These are phyloP conservation scores for Metschnikowia gruessii DNA, from an alignment of 805 yeast species.

Conservation along the genomic window DNA sequence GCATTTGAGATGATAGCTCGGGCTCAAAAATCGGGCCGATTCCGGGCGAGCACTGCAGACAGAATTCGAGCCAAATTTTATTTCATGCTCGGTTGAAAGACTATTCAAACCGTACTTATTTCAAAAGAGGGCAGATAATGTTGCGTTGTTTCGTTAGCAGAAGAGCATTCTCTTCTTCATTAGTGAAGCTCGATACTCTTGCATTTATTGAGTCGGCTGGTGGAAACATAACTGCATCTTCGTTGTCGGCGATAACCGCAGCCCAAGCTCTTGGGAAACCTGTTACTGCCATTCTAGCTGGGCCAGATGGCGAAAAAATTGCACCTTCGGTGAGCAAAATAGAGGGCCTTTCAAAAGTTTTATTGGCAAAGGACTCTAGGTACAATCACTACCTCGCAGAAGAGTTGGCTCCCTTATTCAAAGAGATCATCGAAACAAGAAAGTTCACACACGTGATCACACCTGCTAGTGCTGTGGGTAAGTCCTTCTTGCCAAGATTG, in stretches of 20 bases:
- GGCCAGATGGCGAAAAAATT: conserved; percentile 52
- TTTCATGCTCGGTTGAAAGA: neutral
- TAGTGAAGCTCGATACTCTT: conserved; percentile 47
- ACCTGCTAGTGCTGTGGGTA: conserved; percentile 85
- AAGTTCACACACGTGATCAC: conserved; percentile 69
- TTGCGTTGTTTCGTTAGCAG: conserved; percentile 11
- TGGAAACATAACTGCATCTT: conserved; percentile 57
- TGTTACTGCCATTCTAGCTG: conserved; percentile 73
- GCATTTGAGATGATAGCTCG: neutral
- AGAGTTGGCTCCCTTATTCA: conserved; percentile 65
- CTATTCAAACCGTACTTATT: neutral
- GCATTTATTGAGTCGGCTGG: conserved; percentile 69
- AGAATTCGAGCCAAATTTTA: neutral
- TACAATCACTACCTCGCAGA: conserved; percentile 79
- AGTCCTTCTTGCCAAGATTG: conserved; percentile 79
- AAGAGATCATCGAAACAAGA: conserved; percentile 42
- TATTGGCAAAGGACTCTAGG: conserved; percentile 55
- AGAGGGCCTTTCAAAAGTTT: conserved; percentile 50
- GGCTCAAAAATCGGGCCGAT: conserved; percentile 2
- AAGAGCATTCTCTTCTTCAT: conserved; percentile 15
- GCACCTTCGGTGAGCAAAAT: conserved; percentile 51
- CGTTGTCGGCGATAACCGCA: conserved; percentile 73
- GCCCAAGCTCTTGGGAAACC: conserved; percentile 76
- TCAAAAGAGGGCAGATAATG: conserved; percentile 7
- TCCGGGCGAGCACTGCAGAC: conserved; percentile 5